Conservation (phyloP, 495 filamentous ascomycete species). For the Aspergillus sclerotiicarbonarius region DNA sequence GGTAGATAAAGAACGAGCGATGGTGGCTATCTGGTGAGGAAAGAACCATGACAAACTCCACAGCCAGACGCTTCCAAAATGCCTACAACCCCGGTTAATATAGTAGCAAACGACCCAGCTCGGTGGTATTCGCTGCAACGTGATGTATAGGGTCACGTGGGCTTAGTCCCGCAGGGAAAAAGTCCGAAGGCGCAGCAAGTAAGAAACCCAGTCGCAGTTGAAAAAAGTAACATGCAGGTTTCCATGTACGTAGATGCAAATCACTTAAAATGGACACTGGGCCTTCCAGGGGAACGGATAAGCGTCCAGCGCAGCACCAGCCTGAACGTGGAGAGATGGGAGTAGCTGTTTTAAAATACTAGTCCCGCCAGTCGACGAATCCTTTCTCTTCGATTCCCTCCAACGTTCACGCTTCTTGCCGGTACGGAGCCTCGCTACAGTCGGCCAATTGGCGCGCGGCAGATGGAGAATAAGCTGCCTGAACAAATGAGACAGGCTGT, state of each 20-base stretch:
- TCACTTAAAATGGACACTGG: conserved; percentile 9
- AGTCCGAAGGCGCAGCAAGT: conserved; percentile 6
- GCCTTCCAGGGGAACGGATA: conserved; percentile 1
- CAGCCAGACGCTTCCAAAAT: conserved; percentile 4
- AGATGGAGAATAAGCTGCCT: conserved; percentile 10
- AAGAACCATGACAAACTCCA: conserved; percentile 24
- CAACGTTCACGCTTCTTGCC: conserved; percentile 2
- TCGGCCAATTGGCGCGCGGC: conserved; percentile 15
- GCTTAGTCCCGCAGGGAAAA: conserved; percentile 1
- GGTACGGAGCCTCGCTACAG: conserved; percentile 15
- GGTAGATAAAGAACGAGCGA: conserved; percentile 12
- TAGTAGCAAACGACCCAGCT: conserved; percentile 1
- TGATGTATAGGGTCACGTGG: conserved; percentile 7
- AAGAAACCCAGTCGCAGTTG: not conserved
- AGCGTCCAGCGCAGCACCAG: conserved; percentile 1
- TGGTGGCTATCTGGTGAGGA: conserved; percentile 5
- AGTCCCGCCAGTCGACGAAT: conserved; percentile 1
- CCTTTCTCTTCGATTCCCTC: conserved; percentile 2
- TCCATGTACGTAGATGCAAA: conserved; percentile 6
- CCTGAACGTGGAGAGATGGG: conserved; percentile 2
- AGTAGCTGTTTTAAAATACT: conserved; percentile 5
- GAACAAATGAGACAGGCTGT: conserved; percentile 7
- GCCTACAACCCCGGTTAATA: conserved; percentile 11
- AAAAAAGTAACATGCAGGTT: conserved; percentile 6
- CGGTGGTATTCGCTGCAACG: not conserved